Conservation (phyloP, 495 filamentous ascomycete genomes). For the Hypoxylon crocopeplum region DNA sequence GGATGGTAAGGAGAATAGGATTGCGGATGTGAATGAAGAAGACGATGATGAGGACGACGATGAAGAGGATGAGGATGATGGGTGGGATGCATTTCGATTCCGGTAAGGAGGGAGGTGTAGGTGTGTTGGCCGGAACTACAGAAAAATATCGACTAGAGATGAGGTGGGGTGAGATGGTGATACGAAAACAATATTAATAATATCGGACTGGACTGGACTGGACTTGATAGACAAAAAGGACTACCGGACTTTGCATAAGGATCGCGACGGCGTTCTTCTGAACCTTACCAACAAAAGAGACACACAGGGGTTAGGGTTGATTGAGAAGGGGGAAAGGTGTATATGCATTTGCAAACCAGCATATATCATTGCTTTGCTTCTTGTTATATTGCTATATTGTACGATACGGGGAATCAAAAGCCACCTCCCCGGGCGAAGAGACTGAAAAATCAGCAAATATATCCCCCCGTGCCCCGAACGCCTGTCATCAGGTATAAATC, state of each 20-base stretch:
- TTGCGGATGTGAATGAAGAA: constrained; percentile 42
- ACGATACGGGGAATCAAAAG: constrained; percentile 8
- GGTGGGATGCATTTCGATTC: constrained; percentile 76
- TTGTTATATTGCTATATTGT: constrained; percentile 11
- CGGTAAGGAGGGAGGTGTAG: constrained; percentile 34
- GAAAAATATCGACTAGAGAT: background rate
- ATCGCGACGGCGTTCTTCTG: too few relatives aligned
- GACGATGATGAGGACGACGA: constrained; percentile 54
- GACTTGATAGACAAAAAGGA: too few relatives aligned
- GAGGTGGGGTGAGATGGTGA: too few relatives aligned
- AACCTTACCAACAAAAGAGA: too few relatives aligned
- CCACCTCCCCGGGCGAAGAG: constrained; percentile 5
- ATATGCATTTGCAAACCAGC: constrained; percentile 1
- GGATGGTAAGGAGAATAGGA: constrained; percentile 26
- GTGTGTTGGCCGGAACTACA: background rate
- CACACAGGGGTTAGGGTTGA: too few relatives aligned
- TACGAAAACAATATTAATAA: too few relatives aligned
- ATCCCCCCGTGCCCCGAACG: background rate
- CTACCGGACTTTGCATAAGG: too few relatives aligned
- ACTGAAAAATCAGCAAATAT: background rate
- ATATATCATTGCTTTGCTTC: constrained; percentile 8
- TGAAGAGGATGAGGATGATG: constrained; percentile 62
- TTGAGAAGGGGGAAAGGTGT: background rate
- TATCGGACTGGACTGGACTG: too few relatives aligned
- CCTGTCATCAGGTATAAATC: constrained; percentile 10